phyloP scores from a whole-genome alignment of 768 basidiomycete species.

The Calocybe indica region DNA sequence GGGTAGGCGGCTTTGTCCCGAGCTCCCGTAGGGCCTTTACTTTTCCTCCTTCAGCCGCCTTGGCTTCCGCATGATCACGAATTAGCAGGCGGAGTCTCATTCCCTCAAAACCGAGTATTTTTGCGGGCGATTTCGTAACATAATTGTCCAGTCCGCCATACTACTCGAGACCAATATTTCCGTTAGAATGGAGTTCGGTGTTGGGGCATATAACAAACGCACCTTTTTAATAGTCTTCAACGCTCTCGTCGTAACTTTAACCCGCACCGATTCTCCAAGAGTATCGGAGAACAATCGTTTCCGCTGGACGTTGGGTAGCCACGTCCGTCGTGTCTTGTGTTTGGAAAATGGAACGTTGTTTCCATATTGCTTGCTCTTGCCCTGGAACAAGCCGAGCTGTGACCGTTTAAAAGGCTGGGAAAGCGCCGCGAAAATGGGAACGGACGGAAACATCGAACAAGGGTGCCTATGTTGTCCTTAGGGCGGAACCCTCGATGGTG shows the following conservation, averaged over 20 bases:
- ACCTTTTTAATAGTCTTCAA: slow-evolving; percentile 84
- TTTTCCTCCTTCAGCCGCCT: background rate
- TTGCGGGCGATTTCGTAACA: slow-evolving; percentile 40
- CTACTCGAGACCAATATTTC: slow-evolving; percentile 22
- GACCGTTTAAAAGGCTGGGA: slow-evolving; percentile 78
- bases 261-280: slow-evolving; percentile 47
- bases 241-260: slow-evolving; percentile 74
- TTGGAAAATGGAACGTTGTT: slow-evolving; percentile 90
- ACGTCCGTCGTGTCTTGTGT: slow-evolving; percentile 80
- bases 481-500: too few species aligned
- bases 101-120: slow-evolving; percentile 36
- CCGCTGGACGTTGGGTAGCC: slow-evolving; percentile 83
- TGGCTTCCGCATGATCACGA: slow-evolving; percentile 10
- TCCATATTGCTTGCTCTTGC: slow-evolving; percentile 72
- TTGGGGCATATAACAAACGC: slow-evolving; percentile 4
- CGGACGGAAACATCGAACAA: slow-evolving; percentile 19
- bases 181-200: background rate
- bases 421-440: slow-evolving; percentile 28
- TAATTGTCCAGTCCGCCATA: slow-evolving; percentile 72
- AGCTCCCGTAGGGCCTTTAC: background rate
- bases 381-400: slow-evolving; percentile 78
- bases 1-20: background rate
- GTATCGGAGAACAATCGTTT: slow-evolving; percentile 69
- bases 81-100: slow-evolving; percentile 41
- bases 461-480: too few species aligned